Evolutionary conservation across 768 basidiomycete species (phyloP).

Genomic region (Chalciporus chontae): DNA sequence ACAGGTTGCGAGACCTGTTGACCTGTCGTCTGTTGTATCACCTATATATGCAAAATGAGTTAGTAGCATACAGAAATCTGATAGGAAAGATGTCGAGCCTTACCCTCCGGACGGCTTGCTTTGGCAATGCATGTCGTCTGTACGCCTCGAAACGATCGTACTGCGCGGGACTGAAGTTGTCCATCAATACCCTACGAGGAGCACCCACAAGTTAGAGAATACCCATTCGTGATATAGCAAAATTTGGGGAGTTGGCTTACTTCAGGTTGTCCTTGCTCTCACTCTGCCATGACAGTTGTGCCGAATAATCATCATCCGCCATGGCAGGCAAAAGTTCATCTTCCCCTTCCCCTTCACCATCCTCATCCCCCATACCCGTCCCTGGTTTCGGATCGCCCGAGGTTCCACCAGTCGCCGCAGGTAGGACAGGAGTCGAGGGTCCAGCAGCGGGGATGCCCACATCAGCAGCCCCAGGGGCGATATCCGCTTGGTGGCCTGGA

Average conservation of each 20-base stretch:
- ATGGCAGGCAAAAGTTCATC: slow-evolving; percentile 79
- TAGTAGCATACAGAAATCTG: neutral
- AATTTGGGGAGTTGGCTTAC: slow-evolving; percentile 36
- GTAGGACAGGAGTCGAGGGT: slow-evolving; percentile 12
- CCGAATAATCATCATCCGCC: slow-evolving; percentile 88
- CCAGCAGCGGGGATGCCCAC: slow-evolving; percentile 28
- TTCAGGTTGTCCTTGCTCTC: slow-evolving; percentile 87
- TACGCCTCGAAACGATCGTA: slow-evolving; percentile 91
- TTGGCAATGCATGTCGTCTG: slow-evolving; percentile 76
- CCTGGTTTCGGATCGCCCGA: slow-evolving; percentile 13
- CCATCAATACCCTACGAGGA: slow-evolving; percentile 73
- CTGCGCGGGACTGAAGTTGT: slow-evolving; percentile 78
- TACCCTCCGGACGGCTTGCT: slow-evolving; percentile 79
- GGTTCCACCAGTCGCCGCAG: neutral
- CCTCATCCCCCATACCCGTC: slow-evolving; percentile 32
- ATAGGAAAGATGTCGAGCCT: slow-evolving; percentile 6
- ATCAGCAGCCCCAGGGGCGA: neutral
- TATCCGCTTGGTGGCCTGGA: slow-evolving; percentile 10
- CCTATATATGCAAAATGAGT: slow-evolving; percentile 37
- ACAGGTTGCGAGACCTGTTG: slow-evolving; percentile 86
- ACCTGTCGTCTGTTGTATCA: slow-evolving; percentile 77
- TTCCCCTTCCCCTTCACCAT: slow-evolving; percentile 74
- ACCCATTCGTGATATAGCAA: neutral
- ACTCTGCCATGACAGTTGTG: slow-evolving; percentile 78
- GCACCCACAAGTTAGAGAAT: neutral